phyloP scores from a whole-genome alignment of 1,284 basidiomycete species.

The Ganoderma lingzhi region DNA sequence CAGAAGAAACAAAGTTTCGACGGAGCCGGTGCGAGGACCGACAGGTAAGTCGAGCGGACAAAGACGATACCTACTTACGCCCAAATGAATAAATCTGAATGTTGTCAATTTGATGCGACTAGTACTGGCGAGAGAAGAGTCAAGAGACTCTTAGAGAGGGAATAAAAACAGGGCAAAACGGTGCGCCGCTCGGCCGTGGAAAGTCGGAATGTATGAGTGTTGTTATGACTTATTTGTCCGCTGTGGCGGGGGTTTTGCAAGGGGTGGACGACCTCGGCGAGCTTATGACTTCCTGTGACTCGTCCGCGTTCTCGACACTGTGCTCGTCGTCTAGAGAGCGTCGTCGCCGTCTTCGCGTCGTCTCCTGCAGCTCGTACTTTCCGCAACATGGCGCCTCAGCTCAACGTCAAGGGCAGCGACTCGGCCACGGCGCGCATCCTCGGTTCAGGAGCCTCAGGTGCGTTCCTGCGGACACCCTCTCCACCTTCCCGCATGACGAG shows the following conservation, averaged over 20 bases:
- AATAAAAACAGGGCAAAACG: not conserved
- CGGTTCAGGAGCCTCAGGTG: slow-evolving; percentile 92
- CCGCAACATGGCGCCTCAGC: slow-evolving; percentile 65
- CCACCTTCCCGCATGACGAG: not conserved
- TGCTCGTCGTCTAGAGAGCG: slow-evolving; percentile 11
- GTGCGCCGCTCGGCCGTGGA: not conserved
- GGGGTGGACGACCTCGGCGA: not conserved
- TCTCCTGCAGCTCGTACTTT: slow-evolving; percentile 3
- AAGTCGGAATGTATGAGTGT: not conserved
- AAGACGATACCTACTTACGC: not conserved
- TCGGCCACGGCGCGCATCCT: slow-evolving; percentile 92
- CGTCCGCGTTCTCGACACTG: slow-evolving; percentile 10
- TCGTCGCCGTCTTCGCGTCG: slow-evolving; percentile 11
- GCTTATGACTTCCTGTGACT: not conserved
- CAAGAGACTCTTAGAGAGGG: too few species aligned
- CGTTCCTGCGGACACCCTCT: slow-evolving; percentile 31
- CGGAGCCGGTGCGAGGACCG: not conserved
- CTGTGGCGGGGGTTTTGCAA: not conserved
- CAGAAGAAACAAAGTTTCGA: not conserved
- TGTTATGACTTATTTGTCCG: not conserved
- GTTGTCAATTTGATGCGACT: too few species aligned
- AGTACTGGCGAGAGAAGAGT: too few species aligned
- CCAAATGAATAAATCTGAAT: too few species aligned
- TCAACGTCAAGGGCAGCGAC: slow-evolving; percentile 77
- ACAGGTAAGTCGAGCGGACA: not conserved